These are phyloP conservation scores for Pseudozyma hubeiensis DNA, from an alignment of 1,284 basidiomycete species.

Conservation along the genomic window DNA sequence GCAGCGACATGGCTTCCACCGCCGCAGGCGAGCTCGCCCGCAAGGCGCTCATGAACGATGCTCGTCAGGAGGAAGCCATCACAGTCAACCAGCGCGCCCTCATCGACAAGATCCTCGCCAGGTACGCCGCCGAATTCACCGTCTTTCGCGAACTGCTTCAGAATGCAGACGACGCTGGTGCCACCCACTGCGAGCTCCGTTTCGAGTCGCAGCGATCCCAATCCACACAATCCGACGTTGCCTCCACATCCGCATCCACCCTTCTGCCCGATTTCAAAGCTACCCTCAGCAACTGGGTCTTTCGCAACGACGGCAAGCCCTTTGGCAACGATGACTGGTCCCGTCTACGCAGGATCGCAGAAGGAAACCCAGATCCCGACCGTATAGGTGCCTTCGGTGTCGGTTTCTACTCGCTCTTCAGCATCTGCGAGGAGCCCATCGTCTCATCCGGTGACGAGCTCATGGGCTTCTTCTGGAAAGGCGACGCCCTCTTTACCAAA, in stretches of 20 bases:
- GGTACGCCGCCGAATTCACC: slow-evolving; percentile 85
- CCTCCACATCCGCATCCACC: slow-evolving; percentile 5
- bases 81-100: slow-evolving; percentile 87
- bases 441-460: slow-evolving; percentile 84
- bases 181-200: slow-evolving; percentile 70
- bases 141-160: slow-evolving; percentile 92
- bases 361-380: slow-evolving; percentile 73
- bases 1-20: slow-evolving; percentile 22
- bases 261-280: slow-evolving; percentile 67
- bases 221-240: slow-evolving; percentile 6
- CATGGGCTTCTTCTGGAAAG: slow-evolving; percentile 97
- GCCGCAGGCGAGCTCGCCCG: slow-evolving; percentile 43
- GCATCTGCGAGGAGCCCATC: slow-evolving; percentile 82
- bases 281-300: slow-evolving; percentile 71
- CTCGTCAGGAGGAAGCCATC: slow-evolving; percentile 75
- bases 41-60: slow-evolving; percentile 56
- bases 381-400: slow-evolving; percentile 72
- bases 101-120: slow-evolving; percentile 77
- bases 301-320: slow-evolving; percentile 83
- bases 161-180: slow-evolving; percentile 94
- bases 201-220: slow-evolving; percentile 56
- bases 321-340: slow-evolving; percentile 67
- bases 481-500: slow-evolving; percentile 63
- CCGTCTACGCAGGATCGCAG: slow-evolving; percentile 68
- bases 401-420: slow-evolving; percentile 73